phyloP scores from a whole-genome alignment of 225 moss, liverwort and hornwort species.

The Antitrichia curtipendula region DNA sequence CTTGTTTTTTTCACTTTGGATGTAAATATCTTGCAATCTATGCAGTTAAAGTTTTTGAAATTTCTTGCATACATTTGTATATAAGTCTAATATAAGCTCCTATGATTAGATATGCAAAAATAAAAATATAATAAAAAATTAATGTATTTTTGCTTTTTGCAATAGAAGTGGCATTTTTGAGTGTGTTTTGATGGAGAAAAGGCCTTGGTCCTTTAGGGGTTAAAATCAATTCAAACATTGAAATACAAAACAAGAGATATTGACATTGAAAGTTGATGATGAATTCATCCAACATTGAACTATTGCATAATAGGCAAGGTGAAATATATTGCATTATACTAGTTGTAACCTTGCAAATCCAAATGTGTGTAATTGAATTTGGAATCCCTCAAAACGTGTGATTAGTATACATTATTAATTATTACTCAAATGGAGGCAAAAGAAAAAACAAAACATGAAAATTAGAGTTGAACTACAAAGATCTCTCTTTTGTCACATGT shows the following conservation, averaged over 20 bases:
- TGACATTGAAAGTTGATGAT: neutral
- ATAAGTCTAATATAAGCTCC: no score
- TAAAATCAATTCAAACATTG: neutral
- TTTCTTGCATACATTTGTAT: no score
- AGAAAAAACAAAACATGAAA: neutral
- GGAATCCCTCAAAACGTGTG: neutral
- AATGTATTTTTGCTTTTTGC: no score
- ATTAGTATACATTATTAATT: neutral
- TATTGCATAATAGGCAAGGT: neutral
- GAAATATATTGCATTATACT: neutral
- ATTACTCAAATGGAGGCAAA: neutral
- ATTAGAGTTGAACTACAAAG: neutral
- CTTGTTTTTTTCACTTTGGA: no score
- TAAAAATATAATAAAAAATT: no score
- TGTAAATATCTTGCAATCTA: no score
- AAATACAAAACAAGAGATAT: neutral
- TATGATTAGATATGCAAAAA: no score
- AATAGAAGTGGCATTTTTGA: no score
- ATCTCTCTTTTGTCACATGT: no score
- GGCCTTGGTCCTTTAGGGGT: no score
- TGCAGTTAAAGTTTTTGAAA: no score
- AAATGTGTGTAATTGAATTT: neutral
- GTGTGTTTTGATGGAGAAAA: no score
- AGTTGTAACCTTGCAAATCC: neutral
- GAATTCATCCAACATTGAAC: neutral